These are phyloP conservation scores for Claviceps africana DNA, from an alignment of 2,329 filamentous ascomycete species.

Conservation along the genomic window DNA sequence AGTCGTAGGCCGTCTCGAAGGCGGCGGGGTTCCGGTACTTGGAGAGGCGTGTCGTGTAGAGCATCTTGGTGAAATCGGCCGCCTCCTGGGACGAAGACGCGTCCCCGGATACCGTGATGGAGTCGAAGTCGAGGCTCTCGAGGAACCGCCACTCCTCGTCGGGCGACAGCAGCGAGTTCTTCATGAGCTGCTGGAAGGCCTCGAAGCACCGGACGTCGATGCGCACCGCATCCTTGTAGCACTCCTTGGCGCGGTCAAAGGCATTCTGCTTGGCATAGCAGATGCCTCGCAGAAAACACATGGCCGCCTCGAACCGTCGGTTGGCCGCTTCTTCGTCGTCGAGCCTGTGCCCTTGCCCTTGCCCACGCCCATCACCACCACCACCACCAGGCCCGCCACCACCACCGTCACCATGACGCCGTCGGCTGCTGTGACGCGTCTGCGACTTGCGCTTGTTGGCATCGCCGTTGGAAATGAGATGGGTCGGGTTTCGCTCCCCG, in stretches of 20 bases:
- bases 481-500: conserved; percentile 85
- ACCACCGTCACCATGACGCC: conserved; percentile 14
- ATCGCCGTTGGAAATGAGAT: conserved; percentile 53
- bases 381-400: conserved; percentile 4
- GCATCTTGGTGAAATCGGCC: conserved; percentile 84
- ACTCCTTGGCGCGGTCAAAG: conserved; percentile 93
- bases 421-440: conserved; percentile 18
- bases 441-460: conserved; percentile 26
- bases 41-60: conserved; percentile 88
- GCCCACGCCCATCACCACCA: too few relatives aligned
- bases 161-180: conserved; percentile 81
- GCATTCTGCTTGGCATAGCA: conserved; percentile 96
- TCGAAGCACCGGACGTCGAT: conserved; percentile 98
- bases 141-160: conserved; percentile 84
- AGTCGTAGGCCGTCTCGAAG: conserved; percentile 77
- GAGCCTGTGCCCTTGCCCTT: conserved; percentile 12
- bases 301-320: conserved; percentile 82
- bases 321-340: conserved; percentile 57
- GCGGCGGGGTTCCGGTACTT: conserved; percentile 83
- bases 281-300: conserved; percentile 88
- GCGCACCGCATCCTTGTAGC: conserved; percentile 91
- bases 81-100: conserved; percentile 65
- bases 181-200: conserved; percentile 94
- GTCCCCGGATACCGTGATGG: conserved; percentile 53
- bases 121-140: conserved; percentile 79